Evolutionary conservation across 441 rosid genomes (phyloP), one percentile per base, ranked within the genome.

Genomic region (Isatis lusitanica): DNA sequence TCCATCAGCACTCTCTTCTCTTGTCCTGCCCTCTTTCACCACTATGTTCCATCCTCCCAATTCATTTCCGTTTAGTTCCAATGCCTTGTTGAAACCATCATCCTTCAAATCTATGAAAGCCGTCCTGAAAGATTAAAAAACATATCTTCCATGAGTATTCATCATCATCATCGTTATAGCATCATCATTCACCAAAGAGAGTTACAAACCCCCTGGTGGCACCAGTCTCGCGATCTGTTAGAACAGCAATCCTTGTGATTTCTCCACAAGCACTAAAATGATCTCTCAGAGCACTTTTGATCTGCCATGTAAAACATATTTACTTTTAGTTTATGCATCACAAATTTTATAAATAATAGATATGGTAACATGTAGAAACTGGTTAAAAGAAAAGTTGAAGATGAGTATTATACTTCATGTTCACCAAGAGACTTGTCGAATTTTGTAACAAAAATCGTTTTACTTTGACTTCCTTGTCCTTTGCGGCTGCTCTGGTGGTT

Each of bases 231-330:
- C 68, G 70, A 71, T 92, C 94, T 30, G 64, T 57, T 9, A 96
- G 97, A 57, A 89, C 17, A 11, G 82, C 52, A 42, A 92, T 58
- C 77, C 91, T 85, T 47, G 83, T 18, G 36, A 90, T 66, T 64
- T 85, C 86, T 5, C 98, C 98, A 70, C 97, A 92, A 12, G 64
- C 38, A 18, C 80, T 74, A 70, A 94, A 94, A 71, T 80, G 93
- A 50, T 60, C 85, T 44, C 66, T 68, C 73, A 94, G 81, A 30
- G 85, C 47, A 42, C 43, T 66, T 75, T 79, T 90, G 53, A 81
- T 59, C 96, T 90, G 87, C 18, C 16, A 58, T 56, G 35, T 46
- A 17, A 5, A 69, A 60, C 61, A 57, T 31, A 46, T 36, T 16
- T 21, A 1, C 2, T 31, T 26, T 42, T 17, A 6, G 1, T 21